Evolutionary conservation across 805 yeast genomes (phyloP).

Genomic region (Ogataea pilisensis): DNA sequence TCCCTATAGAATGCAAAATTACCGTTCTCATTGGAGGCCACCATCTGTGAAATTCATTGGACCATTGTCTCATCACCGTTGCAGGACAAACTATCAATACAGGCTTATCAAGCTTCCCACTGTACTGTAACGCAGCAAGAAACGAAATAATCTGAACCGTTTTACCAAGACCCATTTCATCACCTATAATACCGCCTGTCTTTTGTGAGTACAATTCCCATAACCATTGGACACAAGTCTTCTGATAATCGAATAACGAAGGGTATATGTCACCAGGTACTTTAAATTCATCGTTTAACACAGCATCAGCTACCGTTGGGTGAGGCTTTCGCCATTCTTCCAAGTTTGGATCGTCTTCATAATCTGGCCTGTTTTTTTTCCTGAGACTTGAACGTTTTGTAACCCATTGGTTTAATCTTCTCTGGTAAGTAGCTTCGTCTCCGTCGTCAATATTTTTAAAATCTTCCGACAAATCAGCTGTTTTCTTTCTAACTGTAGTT

Average conservation of each 20-base stretch:
- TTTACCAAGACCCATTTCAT: conserved; percentile 97
- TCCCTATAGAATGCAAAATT: conserved; percentile 87
- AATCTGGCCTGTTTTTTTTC: conserved; percentile 24
- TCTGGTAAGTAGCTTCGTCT: conserved; percentile 58
- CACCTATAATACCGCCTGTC: conserved; percentile 95
- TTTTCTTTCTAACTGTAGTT: conserved; percentile 3
- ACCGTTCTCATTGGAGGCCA: conserved; percentile 93
- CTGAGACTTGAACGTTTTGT: conserved; percentile 45
- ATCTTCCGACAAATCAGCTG: conserved; percentile 17
- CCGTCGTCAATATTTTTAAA: conserved; percentile 72
- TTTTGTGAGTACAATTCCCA: conserved; percentile 89
- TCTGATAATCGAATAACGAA: conserved; percentile 85
- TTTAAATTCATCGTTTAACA: conserved; percentile 60
- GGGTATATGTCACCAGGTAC: conserved; percentile 92
- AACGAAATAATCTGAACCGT: conserved; percentile 91
- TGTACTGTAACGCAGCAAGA: conserved; percentile 84
- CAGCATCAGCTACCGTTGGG: conserved; percentile 73
- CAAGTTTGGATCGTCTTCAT: conserved; percentile 21
- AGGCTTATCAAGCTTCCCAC: conserved; percentile 70
- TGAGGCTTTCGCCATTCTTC: conserved; percentile 75
- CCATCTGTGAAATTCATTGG: conserved; percentile 94
- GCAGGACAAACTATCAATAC: conserved; percentile 92
- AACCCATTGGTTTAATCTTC: conserved; percentile 60
- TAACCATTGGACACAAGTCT: conserved; percentile 96
- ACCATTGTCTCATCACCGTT: conserved; percentile 95